These are phyloP conservation scores for Endocalyx cinctus DNA, from an alignment of 2,329 filamentous ascomycete genomes.

Conservation along the genomic window DNA sequence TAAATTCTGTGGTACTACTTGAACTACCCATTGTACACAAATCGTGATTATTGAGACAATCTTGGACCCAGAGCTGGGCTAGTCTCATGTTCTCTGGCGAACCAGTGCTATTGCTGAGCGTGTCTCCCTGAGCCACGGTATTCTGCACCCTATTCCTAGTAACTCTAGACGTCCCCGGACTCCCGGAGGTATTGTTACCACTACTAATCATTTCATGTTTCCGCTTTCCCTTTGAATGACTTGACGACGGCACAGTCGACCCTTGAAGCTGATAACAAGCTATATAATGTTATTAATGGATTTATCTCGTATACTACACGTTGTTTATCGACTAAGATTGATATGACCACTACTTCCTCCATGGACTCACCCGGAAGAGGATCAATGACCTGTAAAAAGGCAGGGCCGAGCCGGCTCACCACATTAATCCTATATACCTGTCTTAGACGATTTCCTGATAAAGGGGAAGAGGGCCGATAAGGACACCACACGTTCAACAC, in stretches of 20 bases:
- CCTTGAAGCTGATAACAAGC: too few relatives aligned
- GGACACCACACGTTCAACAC: conserved; percentile 5
- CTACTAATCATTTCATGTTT: too few relatives aligned
- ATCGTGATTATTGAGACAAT: conserved; percentile 9
- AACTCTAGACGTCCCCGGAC: too few relatives aligned
- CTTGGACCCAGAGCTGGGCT: conserved; percentile 6
- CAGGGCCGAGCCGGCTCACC: conserved; percentile 6
- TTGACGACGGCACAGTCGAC: too few relatives aligned
- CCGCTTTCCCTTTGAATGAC: too few relatives aligned
- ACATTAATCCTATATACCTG: neutral
- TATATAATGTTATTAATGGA: too few relatives aligned
- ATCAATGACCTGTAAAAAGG: conserved; percentile 2
- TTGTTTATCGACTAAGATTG: neutral
- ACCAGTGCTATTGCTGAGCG: too few relatives aligned
- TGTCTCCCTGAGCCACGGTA: too few relatives aligned
- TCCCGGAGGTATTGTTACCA: too few relatives aligned
- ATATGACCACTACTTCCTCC: neutral
- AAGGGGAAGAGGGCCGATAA: neutral
- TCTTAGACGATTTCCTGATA: too few relatives aligned
- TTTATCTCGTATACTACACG: too few relatives aligned
- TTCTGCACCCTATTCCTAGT: too few relatives aligned
- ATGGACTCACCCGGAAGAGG: conserved; percentile 2
- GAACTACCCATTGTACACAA: conserved; percentile 6
- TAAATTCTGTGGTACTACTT: neutral
- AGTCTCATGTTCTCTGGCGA: conserved; percentile 6